These are phyloP conservation scores for Erythrobasidium yunnanense DNA, from an alignment of 768 basidiomycete genomes.

Conservation along the genomic window DNA sequence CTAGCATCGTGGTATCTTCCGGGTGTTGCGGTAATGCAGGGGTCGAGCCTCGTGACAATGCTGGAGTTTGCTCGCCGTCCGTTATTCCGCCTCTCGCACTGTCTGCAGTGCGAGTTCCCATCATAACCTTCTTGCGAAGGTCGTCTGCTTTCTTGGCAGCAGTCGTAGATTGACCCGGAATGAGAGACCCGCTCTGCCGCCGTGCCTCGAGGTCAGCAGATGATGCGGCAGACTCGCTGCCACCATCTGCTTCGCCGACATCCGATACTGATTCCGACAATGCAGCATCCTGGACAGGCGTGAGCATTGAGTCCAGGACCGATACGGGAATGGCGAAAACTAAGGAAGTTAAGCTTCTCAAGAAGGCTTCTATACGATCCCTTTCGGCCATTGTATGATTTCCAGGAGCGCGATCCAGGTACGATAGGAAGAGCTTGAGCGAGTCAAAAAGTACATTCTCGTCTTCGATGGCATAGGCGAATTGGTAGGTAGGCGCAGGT, in stretches of 20 bases:
- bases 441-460: slow-evolving; percentile 67
- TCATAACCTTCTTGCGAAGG: slow-evolving; percentile 65
- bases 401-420: slow-evolving; percentile 63
- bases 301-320: slow-evolving; percentile 23
- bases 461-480: slow-evolving; percentile 68
- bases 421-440: slow-evolving; percentile 76
- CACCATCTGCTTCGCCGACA: background rate
- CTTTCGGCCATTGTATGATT: slow-evolving; percentile 59
- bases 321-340: slow-evolving; percentile 32
- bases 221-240: slow-evolving; percentile 14
- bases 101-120: slow-evolving; percentile 53
- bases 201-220: background rate
- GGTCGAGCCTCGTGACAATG: slow-evolving; percentile 30
- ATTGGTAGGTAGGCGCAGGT: slow-evolving; percentile 53
- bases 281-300: slow-evolving; percentile 18
- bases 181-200: background rate
- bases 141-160: slow-evolving; percentile 43
- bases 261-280: slow-evolving; percentile 6
- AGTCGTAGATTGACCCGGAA: background rate
- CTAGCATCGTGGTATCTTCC: slow-evolving; percentile 20
- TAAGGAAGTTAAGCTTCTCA: slow-evolving; percentile 54
- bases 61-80: slow-evolving; percentile 39
- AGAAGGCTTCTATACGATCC: slow-evolving; percentile 68
- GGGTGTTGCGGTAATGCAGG: slow-evolving; percentile 18
- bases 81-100: slow-evolving; percentile 39